A percentile compares a stretch with the other conserved stretches of the same genome.
These are phyloP conservation scores for Astrothelium macrocarpum DNA, from an alignment of 495 filamentous ascomycete species.

Conservation along the genomic window DNA sequence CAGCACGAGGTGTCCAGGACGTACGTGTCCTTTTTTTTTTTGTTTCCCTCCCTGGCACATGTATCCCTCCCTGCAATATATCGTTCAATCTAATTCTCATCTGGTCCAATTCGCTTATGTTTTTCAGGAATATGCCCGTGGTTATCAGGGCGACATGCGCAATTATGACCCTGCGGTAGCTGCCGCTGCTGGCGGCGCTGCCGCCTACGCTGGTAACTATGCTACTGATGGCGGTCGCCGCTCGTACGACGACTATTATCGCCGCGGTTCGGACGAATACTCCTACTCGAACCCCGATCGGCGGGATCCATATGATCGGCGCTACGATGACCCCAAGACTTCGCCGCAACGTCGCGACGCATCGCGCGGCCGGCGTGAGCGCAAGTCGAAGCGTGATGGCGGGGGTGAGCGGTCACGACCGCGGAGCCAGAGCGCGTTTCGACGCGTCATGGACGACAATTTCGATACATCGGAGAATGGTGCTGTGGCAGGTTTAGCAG, in stretches of 20 bases:
- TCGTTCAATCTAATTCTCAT: background rate
- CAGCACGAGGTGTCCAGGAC: background rate
- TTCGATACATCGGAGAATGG: conserved; percentile 20
- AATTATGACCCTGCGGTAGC: conserved; percentile 1
- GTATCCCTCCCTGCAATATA: background rate
- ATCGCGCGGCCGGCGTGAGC: conserved; percentile 14
- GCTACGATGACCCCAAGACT: background rate
- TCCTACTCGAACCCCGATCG: conserved; percentile 2
- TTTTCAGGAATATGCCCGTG: background rate
- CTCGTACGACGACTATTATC: background rate
- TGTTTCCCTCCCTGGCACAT: background rate
- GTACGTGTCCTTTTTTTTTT: background rate
- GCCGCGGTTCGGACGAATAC: background rate
- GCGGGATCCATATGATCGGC: background rate
- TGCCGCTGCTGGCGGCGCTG: background rate
- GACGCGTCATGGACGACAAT: conserved; percentile 18
- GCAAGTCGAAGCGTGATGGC: conserved; percentile 6
- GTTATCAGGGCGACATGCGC: conserved; percentile 1
- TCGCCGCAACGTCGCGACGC: conserved; percentile 1
- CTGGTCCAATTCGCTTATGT: background rate
- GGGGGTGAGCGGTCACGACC: conserved; percentile 4
- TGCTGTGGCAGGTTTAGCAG: conserved; percentile 15
- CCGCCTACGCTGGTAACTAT: background rate
- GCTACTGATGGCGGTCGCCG: background rate
- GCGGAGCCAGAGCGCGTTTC: conserved; percentile 4